phyloP scores from a whole-genome alignment of 2,329 filamentous ascomycete species.

The Fusarium foetens region DNA sequence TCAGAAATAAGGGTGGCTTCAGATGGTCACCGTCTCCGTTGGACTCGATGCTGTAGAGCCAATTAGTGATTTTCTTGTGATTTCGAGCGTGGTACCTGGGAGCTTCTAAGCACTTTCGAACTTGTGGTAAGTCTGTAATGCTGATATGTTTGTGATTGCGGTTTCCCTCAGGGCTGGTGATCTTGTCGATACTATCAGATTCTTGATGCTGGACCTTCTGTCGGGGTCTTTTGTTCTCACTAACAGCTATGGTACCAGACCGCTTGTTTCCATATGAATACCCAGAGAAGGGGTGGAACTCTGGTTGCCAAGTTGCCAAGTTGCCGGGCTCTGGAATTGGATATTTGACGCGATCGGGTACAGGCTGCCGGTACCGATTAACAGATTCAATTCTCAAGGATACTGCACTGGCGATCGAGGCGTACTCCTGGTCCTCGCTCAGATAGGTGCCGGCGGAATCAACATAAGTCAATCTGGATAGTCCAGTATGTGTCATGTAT shows the following conservation, averaged over 20 bases:
- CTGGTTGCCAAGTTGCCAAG: neutral
- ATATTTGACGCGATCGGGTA: constrained; percentile 22
- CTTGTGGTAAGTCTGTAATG: neutral
- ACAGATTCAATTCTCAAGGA: constrained; percentile 33
- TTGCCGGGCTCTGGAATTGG: neutral
- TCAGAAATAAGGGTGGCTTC: neutral
- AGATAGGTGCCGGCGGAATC: neutral
- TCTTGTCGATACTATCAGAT: neutral
- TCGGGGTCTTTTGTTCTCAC: neutral
- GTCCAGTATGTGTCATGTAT: constrained; percentile 44
- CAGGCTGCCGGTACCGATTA: constrained; percentile 4
- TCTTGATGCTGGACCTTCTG: neutral
- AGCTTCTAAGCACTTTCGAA: neutral
- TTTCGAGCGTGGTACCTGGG: neutral
- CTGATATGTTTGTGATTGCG: neutral
- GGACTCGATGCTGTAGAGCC: constrained; percentile 6
- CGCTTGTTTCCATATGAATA: constrained; percentile 33
- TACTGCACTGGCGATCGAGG: constrained; percentile 28
- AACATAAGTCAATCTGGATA: constrained; percentile 43
- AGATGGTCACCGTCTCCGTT: neutral
- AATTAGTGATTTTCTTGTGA: neutral
- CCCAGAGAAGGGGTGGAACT: constrained; percentile 28
- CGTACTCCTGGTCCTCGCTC: constrained; percentile 22
- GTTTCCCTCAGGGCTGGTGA: neutral
- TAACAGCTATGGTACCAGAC: neutral